phyloP scores from a whole-genome alignment of 108 stramenopile species.

The Nannochloropsis oceanica region DNA sequence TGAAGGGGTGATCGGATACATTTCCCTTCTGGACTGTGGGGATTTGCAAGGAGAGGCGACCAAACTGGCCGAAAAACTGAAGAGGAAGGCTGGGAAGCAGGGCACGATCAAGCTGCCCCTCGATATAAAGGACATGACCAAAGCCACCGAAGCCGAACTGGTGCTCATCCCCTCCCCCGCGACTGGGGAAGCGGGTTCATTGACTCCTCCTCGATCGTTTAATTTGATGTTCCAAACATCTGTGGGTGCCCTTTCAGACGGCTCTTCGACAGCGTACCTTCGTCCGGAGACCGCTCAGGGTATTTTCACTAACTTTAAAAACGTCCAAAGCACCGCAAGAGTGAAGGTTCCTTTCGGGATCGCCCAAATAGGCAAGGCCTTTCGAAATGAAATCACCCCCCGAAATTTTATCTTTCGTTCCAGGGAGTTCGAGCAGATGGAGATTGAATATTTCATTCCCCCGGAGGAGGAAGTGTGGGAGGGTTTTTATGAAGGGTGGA shows the following conservation, averaged over 20 bases:
- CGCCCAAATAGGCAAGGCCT: slow-evolving; percentile 93
- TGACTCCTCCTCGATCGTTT: slow-evolving; percentile 82
- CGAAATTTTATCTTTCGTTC: slow-evolving; percentile 88
- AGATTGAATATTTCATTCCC: slow-evolving; percentile 39
- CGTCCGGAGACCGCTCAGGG: slow-evolving; percentile 98
- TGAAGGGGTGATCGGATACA: slow-evolving; percentile 47
- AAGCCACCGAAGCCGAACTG: slow-evolving; percentile 61
- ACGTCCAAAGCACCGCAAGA: slow-evolving; percentile 56
- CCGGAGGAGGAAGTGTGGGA: slow-evolving; percentile 13
- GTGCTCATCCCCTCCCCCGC: slow-evolving; percentile 68
- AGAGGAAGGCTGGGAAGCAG: slow-evolving; percentile 23
- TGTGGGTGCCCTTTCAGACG: slow-evolving; percentile 73
- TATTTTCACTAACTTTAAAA: slow-evolving; percentile 89
- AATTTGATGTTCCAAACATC: slow-evolving; percentile 93
- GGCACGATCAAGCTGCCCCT: slow-evolving; percentile 31
- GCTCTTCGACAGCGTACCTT: slow-evolving; percentile 62
- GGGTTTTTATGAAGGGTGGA: slow-evolving; percentile 61
- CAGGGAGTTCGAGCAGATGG: slow-evolving; percentile 98
- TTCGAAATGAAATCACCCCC: slow-evolving; percentile 94
- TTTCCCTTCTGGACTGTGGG: slow-evolving; percentile 71
- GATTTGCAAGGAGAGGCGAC: slow-evolving; percentile 66
- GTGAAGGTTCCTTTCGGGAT: slow-evolving; percentile 80
- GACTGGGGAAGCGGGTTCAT: slow-evolving; percentile 51
- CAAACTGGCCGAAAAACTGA: slow-evolving; percentile 45
- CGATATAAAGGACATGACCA: slow-evolving; percentile 55